Conservation (phyloP, 768 basidiomycete species). For the Mycena belliarum region DNA sequence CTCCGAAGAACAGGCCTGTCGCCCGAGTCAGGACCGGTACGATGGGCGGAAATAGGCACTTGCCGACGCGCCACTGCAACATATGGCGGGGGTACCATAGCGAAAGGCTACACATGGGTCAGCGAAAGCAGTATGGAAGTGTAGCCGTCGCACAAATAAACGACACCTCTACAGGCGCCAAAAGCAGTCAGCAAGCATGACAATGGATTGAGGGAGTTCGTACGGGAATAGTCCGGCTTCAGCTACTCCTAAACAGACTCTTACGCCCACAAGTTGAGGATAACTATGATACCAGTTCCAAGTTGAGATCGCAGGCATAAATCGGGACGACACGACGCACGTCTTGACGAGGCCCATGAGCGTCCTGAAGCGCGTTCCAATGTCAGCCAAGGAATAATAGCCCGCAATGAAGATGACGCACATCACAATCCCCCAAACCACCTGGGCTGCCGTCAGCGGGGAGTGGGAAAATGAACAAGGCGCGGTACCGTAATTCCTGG, state of each 20-base stretch:
- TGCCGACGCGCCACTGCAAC: conserved; percentile 58
- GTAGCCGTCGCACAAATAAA: conserved; percentile 54
- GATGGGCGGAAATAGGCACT: not conserved
- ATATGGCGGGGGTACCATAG: conserved; percentile 72
- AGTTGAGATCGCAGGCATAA: not conserved
- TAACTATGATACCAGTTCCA: conserved; percentile 40
- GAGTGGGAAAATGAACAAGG: not conserved
- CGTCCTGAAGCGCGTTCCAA: conserved; percentile 38
- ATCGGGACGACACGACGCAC: conserved; percentile 29
- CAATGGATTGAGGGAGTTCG: not conserved
- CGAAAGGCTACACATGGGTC: conserved; percentile 44
- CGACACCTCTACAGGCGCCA: conserved; percentile 45
- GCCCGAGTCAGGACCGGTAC: too few relatives aligned
- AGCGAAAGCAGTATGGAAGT: not conserved
- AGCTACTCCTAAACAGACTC: conserved; percentile 61
- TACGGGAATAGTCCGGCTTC: conserved; percentile 71
- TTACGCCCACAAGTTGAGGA: conserved; percentile 58
- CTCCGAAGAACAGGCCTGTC: conserved; percentile 54
- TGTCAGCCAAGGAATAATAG: not conserved
- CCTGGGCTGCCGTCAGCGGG: conserved; percentile 29
- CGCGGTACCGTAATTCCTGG: conserved; percentile 58
- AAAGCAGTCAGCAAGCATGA: not conserved
- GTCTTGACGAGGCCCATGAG: conserved; percentile 70
- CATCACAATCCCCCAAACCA: conserved; percentile 68
- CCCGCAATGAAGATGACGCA: conserved; percentile 28